Base-by-base conservation (phyloP, 2,329 filamentous ascomycete genomes). In the Beauveria sp. region DNA sequence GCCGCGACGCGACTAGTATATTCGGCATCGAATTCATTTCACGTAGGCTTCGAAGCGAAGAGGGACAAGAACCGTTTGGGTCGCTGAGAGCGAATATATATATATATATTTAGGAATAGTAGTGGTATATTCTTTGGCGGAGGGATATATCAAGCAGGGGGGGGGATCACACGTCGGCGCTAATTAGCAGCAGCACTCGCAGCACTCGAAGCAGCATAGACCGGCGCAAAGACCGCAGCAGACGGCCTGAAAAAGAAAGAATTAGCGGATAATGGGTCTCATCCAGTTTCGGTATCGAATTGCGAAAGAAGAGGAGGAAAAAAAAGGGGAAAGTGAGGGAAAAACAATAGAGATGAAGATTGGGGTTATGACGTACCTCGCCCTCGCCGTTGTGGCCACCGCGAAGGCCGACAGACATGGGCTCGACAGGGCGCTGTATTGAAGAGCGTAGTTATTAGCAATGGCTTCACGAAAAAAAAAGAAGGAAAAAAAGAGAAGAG, bases 141-240 rank as follows among this genome's bases (percentile, higher is more conserved):
- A 24, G 14, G 30, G 50, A 52, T 52, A 38, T 40, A 38, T 38
- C 14, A 52, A 24, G n/a, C 20, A 22, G 50, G 10, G 5, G 10
- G 5, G 45, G n/a, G 30, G n/a, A 34, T 51, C 28, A 34, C 12
- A 51, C 18, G n/a, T n/a, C 3, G 45, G 38, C n/a, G 47, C 47
- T n/a, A 5, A 52, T 63, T 67, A 71, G 66, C 65, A 74, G 66
- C 65, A 71, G 67, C 71, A 69, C 24, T 69, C 67, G 54, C 64
- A 62, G 61, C 65, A 75, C 65, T 76, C 73, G 60, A 75, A 76
- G 65, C 74, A 76, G 65, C 72, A 74, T 4, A 76, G 68, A 24
- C 74, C 74, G 6, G 74, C 73, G 61, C 74, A 76, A 56, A 76
- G 67, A 30, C 74, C 74, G 60, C 74, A 77, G 69, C 74, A 76